phyloP scores from a whole-genome alignment of 805 yeast species.

The Candida andamanensis region DNA sequence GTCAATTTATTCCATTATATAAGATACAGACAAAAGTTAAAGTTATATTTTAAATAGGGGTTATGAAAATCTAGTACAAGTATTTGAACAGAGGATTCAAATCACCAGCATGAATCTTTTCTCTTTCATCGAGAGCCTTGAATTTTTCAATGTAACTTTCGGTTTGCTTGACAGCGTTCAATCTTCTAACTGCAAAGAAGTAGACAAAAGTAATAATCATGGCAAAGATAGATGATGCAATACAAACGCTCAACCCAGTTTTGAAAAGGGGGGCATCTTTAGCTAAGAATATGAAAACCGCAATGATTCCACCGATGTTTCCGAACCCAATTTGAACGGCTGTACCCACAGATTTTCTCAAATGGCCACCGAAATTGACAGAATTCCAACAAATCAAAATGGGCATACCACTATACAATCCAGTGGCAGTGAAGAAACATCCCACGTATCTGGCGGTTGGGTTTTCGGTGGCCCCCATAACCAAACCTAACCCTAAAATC shows the following conservation, averaged over 20 bases:
- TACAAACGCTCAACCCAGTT: slow-evolving; percentile 48
- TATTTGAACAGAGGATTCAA: slow-evolving; percentile 32
- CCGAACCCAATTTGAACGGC: slow-evolving; percentile 68
- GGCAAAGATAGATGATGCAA: slow-evolving; percentile 45
- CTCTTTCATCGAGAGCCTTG: slow-evolving; percentile 21
- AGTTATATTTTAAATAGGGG: no score
- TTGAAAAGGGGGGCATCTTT: slow-evolving; percentile 55
- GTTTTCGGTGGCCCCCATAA: slow-evolving; percentile 39
- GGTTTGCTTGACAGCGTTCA: slow-evolving; percentile 21
- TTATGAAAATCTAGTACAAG: slow-evolving; percentile 17
- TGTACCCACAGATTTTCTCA: slow-evolving; percentile 52
- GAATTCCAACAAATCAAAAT: slow-evolving; percentile 63
- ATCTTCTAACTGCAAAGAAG: slow-evolving; percentile 20
- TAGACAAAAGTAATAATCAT: slow-evolving; percentile 31
- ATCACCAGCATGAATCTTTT: slow-evolving; percentile 33
- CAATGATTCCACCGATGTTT: slow-evolving; percentile 66
- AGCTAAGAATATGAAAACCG: slow-evolving; percentile 52
- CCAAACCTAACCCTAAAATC: slow-evolving; percentile 51
- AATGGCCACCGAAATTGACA: slow-evolving; percentile 59
- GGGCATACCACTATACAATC: slow-evolving; percentile 65
- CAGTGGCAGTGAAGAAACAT: slow-evolving; percentile 54
- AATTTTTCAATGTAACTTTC: slow-evolving; percentile 23
- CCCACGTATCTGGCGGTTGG: slow-evolving; percentile 52
- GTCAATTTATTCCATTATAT: no score
- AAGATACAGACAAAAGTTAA: no score